Evolutionary conservation across 2,329 filamentous ascomycete genomes (phyloP), one percentile per base, ranked within the genome.

Genomic region (Aspergillus flavus): DNA sequence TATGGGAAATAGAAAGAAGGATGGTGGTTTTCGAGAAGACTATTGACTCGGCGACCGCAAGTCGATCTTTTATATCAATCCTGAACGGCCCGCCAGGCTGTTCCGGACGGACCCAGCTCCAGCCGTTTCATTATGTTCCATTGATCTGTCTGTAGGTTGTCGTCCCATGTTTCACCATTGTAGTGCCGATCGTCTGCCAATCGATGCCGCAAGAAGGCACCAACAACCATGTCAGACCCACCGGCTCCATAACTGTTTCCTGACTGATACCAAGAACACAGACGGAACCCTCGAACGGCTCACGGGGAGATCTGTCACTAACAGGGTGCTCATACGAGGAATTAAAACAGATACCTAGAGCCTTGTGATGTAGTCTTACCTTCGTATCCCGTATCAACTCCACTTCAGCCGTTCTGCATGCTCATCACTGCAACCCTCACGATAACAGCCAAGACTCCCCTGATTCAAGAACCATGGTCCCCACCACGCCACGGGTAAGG

Each of bases 101-200:
- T 52, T 19, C 10, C 16, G 21, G 48, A 21, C 10, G 14, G 52
- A 39, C 52, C 52, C n/a, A 23, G 11, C n/a, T 26, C 26, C 32
- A 26, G 34, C 6, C n/a, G 52, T 55, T 55, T 55, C 52, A 55
- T 26, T 28, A 39, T 11, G 52, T 55, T 55, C 52, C 52, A 55
- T 55, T 55, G 52, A 26, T 55, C 52, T 55, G n/a, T 39, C 52
- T 1, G 21, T n/a, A 52, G 19, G 12, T 19, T 55, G 32, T 55
- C 48, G 21, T 55, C 12, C 34, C 14, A 36, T 39, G 30, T 55
- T 55, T 55, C 52, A 36, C 52, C 16, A 26, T 39, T 5, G 12
- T n/a, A 39, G 30, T 55, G 34, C 12, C n/a, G 52, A 39, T 39
- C 52, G 19, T n/a, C 52, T 39, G 21, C 32, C 52, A 55, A 39